Percentiles rank a stretch among this genome's conserved stretches.
phyloP scores from a whole-genome alignment of 805 yeast species.

The Kuraishia ogatae region DNA sequence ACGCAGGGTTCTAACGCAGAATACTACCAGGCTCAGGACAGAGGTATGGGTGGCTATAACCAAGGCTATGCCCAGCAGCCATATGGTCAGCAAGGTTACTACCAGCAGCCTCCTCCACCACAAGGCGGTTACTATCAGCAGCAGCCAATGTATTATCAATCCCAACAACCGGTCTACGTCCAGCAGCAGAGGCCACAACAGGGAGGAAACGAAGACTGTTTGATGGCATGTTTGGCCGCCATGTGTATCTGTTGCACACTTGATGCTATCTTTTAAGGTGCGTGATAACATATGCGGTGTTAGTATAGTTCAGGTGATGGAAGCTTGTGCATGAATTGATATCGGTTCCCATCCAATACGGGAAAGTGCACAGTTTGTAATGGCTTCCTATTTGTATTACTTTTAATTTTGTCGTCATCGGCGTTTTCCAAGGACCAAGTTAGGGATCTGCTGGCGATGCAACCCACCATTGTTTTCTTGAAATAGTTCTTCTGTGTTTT shows the following conservation, averaged over 20 bases:
- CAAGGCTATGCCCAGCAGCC: neutral
- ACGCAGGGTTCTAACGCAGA: neutral
- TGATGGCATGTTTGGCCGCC: constrained; percentile 46
- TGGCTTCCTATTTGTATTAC: neutral
- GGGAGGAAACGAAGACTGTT: constrained; percentile 31
- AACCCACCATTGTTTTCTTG: neutral
- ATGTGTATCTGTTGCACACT: constrained; percentile 48
- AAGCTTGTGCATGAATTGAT: neutral
- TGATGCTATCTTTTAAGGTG: constrained; percentile 35
- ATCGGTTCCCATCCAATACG: too few relatives aligned
- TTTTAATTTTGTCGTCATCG: neutral
- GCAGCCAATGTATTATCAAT: constrained; percentile 27
- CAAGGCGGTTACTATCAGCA: constrained; percentile 15
- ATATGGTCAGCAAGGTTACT: constrained; percentile 10
- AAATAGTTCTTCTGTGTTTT: neutral
- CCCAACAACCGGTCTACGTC: constrained; percentile 43
- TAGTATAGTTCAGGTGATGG: neutral
- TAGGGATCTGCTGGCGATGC: neutral
- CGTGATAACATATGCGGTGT: neutral
- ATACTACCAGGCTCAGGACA: neutral
- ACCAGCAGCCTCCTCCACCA: constrained; percentile 25
- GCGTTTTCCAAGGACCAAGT: neutral
- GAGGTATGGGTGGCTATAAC: neutral
- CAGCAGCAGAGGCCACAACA: constrained; percentile 40
- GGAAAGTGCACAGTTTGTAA: neutral